Conservation (phyloP, 495 filamentous ascomycete genomes). For the Neurospora cerealis region DNA sequence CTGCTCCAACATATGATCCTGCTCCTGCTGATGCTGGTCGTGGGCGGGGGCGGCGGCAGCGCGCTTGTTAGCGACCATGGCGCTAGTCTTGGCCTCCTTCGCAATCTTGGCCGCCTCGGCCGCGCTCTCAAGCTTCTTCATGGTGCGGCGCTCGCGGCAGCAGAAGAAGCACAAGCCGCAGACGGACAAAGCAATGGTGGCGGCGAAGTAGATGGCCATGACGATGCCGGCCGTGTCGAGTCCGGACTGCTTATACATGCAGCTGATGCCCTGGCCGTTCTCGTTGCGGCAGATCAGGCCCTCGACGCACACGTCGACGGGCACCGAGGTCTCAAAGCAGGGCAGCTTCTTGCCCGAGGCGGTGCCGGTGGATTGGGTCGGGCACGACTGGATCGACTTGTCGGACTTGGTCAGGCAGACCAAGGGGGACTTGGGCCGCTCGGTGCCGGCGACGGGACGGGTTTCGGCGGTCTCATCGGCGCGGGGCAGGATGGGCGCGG, state of each 20-base stretch:
- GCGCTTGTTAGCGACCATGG: constrained; percentile 17
- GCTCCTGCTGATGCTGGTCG: background rate
- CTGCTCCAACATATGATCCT: constrained; percentile 6
- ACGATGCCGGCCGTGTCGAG: constrained; percentile 29
- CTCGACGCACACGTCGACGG: constrained; percentile 29
- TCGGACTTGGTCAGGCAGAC: constrained; percentile 30
- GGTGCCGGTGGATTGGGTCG: constrained; percentile 24
- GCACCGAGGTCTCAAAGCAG: constrained; percentile 27
- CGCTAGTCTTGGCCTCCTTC: constrained; percentile 21
- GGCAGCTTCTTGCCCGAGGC: constrained; percentile 18
- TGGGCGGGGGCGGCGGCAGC: background rate
- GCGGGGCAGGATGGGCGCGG: background rate
- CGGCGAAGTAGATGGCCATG: constrained; percentile 32
- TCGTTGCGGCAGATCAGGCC: constrained; percentile 34
- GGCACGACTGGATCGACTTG: constrained; percentile 23
- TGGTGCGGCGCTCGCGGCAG: constrained; percentile 26
- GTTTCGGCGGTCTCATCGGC: background rate
- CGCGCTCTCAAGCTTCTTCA: constrained; percentile 20
- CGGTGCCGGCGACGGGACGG: background rate
- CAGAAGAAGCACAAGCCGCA: constrained; percentile 29
- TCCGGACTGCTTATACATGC: constrained; percentile 32
- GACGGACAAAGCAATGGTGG: constrained; percentile 18
- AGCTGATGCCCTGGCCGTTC: constrained; percentile 22
- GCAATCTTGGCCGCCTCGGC: constrained; percentile 27
- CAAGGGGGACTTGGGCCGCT: constrained; percentile 7